Base-by-base conservation (phyloP, 371 early-diverging fungal species). In the Sporodiniella umbellata region DNA sequence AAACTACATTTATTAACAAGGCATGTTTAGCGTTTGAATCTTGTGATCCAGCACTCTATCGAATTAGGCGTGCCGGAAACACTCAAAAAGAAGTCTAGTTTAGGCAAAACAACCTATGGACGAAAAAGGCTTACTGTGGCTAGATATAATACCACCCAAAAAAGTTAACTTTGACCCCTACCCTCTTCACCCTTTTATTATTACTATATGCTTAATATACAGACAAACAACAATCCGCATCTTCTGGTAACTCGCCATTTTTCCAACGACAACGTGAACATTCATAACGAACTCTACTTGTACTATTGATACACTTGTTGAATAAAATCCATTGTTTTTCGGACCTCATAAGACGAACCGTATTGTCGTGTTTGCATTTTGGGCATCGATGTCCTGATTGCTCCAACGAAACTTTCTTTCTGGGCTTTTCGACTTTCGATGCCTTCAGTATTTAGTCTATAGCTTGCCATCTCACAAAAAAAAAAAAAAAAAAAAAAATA, bases 31-130 rank as follows among this genome's bases (percentile, higher is more conserved):
- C 67, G 72, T 10, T 48, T 71, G 11, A 69, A 75, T 40, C 48
- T 75, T 45, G 75, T 66, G n/a, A 66, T 75, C 38, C 64, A 63
- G 25, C 75, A 71, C 62, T 72, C 75, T 1, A 56, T 62, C 40
- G 75, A 75, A 24, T 44, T 72, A 8, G 73, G 73, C 26, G 68
- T 72, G 0, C 73, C 67, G 15, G 63, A 62, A 42, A 54, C 66
- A 10, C 44, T 46, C 23, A 31, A 47, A 17, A 45, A 53, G 17
- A 71, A 62, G 42, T 48, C 55, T n/a, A 56, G 52, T 6, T 69
- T 65, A 45, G 76, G 76, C 33, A 63, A 56, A 15, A 66, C 62
- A 2, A 71, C 66, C 3, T 58, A 70, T 42, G 76, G 76, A 2
- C 67, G 72, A 8, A 75, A 75, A 39, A 53, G 76, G 31, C 50